Evolutionary conservation across 805 yeast species (phyloP), one percentile per base, ranked within the genome.

Genomic region (Candida anglica): DNA sequence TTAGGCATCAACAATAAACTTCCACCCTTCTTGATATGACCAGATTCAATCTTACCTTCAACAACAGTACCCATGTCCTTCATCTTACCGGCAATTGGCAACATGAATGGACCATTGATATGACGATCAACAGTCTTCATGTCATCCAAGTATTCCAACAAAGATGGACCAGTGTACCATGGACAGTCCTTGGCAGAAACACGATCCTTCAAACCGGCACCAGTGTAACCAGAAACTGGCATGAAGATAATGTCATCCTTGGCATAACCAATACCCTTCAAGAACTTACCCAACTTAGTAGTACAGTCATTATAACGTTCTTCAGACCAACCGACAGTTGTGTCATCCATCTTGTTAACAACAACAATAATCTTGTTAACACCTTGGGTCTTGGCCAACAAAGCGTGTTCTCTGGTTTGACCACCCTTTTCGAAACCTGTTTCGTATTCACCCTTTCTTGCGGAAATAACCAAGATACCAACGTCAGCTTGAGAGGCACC

Each of bases 401-500:
- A 71, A 9, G 98, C 98, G 57, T 91, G 98, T 74, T 89, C 98
- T 70, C 97, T 82, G 23, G 98, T 89, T 71, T 91, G 98, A 48
- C 98, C 98, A 54, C 98, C 98, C 63, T 88, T 86, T 71, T 91
- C 98, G 56, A 91, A 91, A 42, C 98, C 98, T 36, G 98, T 93
- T 71, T 93, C 99, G 66, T 93, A 93, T 64, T 93, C 99, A 69
- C 99, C 99, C 66, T 89, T 88, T 75, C 99, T 85, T 30, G 98
- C 98, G 43, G 96, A 86, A 50, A 93, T 93, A 32, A 93, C 99
- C 53, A 93, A 75, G 46, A 93, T 79, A 68, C 99, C 99, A 38
- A 91, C 93, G 69, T 93, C 99, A 22, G 99, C 98, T 71, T 93
- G 99, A 29, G 98, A 89, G 14, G 99, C 99, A 64, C 98, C 98